Evolutionary conservation across 805 yeast genomes (phyloP), one percentile per base, ranked within the genome.

Genomic region (Starmerella roubikii): DNA sequence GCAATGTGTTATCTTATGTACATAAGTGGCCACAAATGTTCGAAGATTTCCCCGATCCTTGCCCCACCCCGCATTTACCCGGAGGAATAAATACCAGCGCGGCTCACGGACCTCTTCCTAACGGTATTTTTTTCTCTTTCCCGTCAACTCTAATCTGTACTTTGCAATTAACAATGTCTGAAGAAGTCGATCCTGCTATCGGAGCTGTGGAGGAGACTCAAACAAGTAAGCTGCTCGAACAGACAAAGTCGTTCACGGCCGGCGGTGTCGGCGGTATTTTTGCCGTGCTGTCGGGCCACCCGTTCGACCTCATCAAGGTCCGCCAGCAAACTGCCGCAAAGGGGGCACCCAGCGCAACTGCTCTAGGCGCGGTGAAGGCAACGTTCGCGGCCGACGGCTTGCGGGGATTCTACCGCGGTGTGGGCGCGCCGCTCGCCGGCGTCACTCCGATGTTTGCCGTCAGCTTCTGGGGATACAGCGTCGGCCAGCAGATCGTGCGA

Each of bases 401-500:
- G 3, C 48, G 66, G 20, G 96, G 97, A 1, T 74, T 88, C 48
- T 88, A 88, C 61, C 68, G 93, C 54, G 98, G 98, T 42, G 96
- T 91, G 24, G 67, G 81, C 11, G 94, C 97, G 12, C 98, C 98
- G 3, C 63, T 88, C 37, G 56, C 82, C n/a, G 98, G 98, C 19
- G 96, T 88, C 18, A 91, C 97, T 0, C 98, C 98, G 22, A 91
- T 88, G 82, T 91, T 91, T 66, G 97, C 97, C 2, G 91, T 91
- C 19, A 80, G 94, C 2, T 88, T 88, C 65, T 88, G 98, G 97
- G 97, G 97, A 54, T 88, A 91, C 60, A 96, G 85, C 55, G 67
- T 83, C 38, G 97, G 97, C 46, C 85, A 84, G 62, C 74, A 73
- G 46, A 42, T 88, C 3, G 93, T 86, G 3, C 51, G 71, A 1